Evolutionary conservation across 1,284 basidiomycete species (phyloP).

Genomic region (Tilletia horrida): DNA sequence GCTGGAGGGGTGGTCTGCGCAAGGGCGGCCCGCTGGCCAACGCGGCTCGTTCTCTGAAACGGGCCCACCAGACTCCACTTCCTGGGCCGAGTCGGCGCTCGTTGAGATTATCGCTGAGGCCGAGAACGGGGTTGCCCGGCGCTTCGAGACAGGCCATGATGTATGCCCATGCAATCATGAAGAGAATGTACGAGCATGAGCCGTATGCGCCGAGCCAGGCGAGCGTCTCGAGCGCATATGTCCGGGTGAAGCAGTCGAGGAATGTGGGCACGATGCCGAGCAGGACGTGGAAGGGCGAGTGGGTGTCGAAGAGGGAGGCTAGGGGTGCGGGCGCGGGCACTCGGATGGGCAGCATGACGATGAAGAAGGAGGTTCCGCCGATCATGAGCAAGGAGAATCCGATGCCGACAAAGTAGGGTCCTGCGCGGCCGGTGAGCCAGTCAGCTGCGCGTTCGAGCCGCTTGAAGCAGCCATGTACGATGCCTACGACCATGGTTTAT

Average conservation of each 20-base stretch:
- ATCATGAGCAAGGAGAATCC: constrained; percentile 69
- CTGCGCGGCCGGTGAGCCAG: constrained; percentile 78
- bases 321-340: constrained; percentile 37
- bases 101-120: constrained; percentile 30
- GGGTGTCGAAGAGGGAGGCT: constrained; percentile 31
- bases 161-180: constrained; percentile 78
- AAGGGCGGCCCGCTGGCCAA: constrained; percentile 18
- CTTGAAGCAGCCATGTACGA: constrained; percentile 81
- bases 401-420: constrained; percentile 73
- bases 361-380: constrained; percentile 71
- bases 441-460: constrained; percentile 73
- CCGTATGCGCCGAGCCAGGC: constrained; percentile 29
- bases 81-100: constrained; percentile 45
- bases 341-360: constrained; percentile 39
- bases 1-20: constrained; percentile 1
- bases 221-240: constrained; percentile 28
- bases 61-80: constrained; percentile 46
- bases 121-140: constrained; percentile 36
- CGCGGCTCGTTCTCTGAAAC: constrained; percentile 32
- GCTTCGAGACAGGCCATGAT: constrained; percentile 74
- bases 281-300: constrained; percentile 40
- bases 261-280: constrained; percentile 37
- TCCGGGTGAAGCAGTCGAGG: constrained; percentile 22
- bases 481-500: background rate
- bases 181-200: constrained; percentile 67